Evolutionary conservation across 208 protist species (phyloP).

Genomic region (Wallacemonas sp.): DNA sequence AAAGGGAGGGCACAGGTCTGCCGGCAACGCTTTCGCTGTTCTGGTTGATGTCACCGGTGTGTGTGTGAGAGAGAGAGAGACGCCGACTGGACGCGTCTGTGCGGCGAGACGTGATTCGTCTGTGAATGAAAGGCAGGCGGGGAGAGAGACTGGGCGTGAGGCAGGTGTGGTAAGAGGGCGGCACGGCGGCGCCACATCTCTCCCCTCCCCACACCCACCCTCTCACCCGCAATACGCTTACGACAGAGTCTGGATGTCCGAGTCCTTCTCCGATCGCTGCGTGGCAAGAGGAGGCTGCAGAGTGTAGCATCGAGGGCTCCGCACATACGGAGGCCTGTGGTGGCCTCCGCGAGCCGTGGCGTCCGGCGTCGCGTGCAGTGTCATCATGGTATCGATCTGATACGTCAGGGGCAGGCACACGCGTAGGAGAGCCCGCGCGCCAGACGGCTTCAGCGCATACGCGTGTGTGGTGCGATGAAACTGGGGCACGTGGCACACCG

Average conservation of each 20-base stretch:
- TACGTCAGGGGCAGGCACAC: constrained; percentile 72
- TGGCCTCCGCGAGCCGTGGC: background rate
- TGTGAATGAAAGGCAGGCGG: background rate
- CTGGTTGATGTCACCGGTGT: too few species aligned
- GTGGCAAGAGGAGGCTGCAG: constrained; percentile 73
- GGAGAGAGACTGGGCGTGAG: background rate
- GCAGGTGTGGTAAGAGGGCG: too few species aligned
- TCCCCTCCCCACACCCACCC: too few species aligned
- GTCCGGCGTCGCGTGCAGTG: constrained; percentile 30
- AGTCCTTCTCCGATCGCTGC: constrained; percentile 60
- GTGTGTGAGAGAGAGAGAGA: background rate
- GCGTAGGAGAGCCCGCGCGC: constrained; percentile 54
- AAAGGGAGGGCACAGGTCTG: too few species aligned
- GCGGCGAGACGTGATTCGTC: too few species aligned
- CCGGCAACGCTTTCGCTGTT: too few species aligned
- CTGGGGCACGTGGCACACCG: constrained; percentile 64
- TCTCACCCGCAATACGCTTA: too few species aligned
- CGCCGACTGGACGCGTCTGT: too few species aligned
- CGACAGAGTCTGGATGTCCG: constrained; percentile 84
- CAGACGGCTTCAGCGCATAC: constrained; percentile 66
- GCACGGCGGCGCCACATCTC: too few species aligned
- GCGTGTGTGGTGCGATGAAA: constrained; percentile 86
- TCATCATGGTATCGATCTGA: constrained; percentile 89
- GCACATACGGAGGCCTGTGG: constrained; percentile 35
- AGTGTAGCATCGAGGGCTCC: constrained; percentile 69